Evolutionary conservation across 768 basidiomycete species (phyloP), one percentile per base, ranked within the genome.

Genomic region (Albatrellus ellisii): DNA sequence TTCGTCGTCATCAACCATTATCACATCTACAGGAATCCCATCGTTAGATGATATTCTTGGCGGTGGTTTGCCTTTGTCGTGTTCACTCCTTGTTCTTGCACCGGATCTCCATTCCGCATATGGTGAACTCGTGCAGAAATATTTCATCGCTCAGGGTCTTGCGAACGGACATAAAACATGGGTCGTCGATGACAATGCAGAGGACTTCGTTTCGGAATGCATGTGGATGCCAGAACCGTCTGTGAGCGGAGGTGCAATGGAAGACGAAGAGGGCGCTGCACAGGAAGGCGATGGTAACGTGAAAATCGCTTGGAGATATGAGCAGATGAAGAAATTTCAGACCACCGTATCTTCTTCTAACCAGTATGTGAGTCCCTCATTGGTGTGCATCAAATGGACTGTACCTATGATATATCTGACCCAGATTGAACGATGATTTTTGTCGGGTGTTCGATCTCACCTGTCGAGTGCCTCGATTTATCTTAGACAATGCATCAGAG

Each of bases 251-350:
- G 31, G 62, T 66, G 26, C 56, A n/a, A n/a, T n/a, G n/a, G n/a
- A n/a, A n/a, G n/a, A 58, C 14, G 60, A 62, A 10, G 60, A 60
- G 21, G 54, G 44, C n/a, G 50, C 49, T 26, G 49, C 48, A n/a
- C 55, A 56, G 10, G 67, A 67, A 49, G 55, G 52, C 26, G 70
- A 63, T 31, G 67, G 75, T 21, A 78, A 77, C 52, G 83, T 92
- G 49, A 94, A 85, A 64, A 98, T 99, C 52, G 95, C 95, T 24
- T 99, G 95, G 87, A 73, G 95, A 55, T 99, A 99, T 60, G 88
- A 89, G 54, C 72, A 79, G 44, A 85, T 97, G 85, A 86, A 82
- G 62, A 79, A 70, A 61, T 94, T 95, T 58, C 75, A 87, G 62
- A 95, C 91, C 4, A 89, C 87, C 2, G 77, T 90, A 17, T 56